Percentiles rank a stretch among this genome's conserved stretches.
Evolutionary conservation across 1,284 basidiomycete genomes (phyloP).

Genomic region (Tylopilus orsonianus): DNA sequence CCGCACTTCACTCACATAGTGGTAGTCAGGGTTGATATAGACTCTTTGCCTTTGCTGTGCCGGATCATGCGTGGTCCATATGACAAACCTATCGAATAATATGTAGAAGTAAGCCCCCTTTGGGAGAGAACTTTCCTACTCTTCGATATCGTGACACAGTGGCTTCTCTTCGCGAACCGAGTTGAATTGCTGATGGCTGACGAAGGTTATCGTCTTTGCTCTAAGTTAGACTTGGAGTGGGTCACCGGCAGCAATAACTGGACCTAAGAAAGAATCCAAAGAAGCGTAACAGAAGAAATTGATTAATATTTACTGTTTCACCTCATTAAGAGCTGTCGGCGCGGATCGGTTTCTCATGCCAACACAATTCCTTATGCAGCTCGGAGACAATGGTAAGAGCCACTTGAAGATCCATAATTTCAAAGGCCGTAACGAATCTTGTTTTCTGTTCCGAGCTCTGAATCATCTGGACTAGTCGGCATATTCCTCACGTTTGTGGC

Average conservation of each 20-base stretch:
- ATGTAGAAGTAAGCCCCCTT: background rate
- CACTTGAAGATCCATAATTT: conserved; percentile 9
- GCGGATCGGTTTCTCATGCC: conserved; percentile 22
- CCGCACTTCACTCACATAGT: no score
- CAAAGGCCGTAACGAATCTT: conserved; percentile 15
- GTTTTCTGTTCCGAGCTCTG: conserved; percentile 16
- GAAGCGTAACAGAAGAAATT: conserved; percentile 1
- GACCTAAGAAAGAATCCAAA: conserved; percentile 23
- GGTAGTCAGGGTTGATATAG: background rate
- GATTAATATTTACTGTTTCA: conserved; percentile 21
- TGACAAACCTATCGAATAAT: no score
- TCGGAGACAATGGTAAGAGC: conserved; percentile 5
- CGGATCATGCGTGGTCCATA: conserved; percentile 2
- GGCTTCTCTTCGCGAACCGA: conserved; percentile 20
- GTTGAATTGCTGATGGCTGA: conserved; percentile 19
- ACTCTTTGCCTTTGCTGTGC: background rate
- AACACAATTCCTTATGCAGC: conserved; percentile 8
- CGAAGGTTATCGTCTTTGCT: conserved; percentile 29
- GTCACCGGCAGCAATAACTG: background rate
- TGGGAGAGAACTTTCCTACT: background rate
- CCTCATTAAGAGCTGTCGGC: conserved; percentile 20
- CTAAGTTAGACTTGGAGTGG: conserved; percentile 14
- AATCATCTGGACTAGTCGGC: conserved; percentile 10
- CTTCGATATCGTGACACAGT: background rate
- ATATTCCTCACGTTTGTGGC: conserved; percentile 16